Base-by-base conservation (phyloP, 1,284 basidiomycete genomes). In the Rhodotorula glutinis region DNA sequence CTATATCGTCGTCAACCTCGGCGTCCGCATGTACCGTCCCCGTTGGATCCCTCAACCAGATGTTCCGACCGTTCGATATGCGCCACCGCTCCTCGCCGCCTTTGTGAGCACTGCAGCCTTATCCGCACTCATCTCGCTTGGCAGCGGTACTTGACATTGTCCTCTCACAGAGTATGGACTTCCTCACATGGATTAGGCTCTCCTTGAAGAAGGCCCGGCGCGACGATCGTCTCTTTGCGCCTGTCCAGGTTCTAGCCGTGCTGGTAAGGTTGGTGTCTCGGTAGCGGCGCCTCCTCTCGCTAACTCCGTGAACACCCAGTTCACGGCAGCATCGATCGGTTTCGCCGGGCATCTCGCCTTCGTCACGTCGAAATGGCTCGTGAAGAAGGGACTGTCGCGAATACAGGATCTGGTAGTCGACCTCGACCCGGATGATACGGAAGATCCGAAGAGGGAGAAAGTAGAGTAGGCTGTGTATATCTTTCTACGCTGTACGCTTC, bases 91-190 rank as follows among this genome's bases (percentile, higher is more conserved):
- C 14, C 14, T 23, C 3, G 19, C 27, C 11, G 21, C 56, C 9
- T 25, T 57, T 21, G 56, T 57, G 56, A 29, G 54, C 33, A 38
- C 33, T 43, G n/a, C n/a, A n/a, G n/a, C n/a, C n/a, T n/a, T n/a
- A n/a, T n/a, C n/a, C n/a, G n/a, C n/a, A n/a, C n/a, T n/a, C n/a
- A n/a, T n/a, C n/a, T n/a, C n/a, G n/a, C n/a, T n/a, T n/a, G n/a
- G n/a, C n/a, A n/a, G n/a, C n/a, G n/a, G n/a, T n/a, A n/a, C n/a
- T n/a, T 16, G 4, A n/a, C 3, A n/a, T 25, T 51, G 49, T 11
- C 16, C 14, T 25, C 25, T 9, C 25, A 16, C 25, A 52, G 51
- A 17, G 25, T 17, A 29, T 30, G 19, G 52, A 53, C 4, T 53
- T 33, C 19, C 10, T 53, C 9, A 21, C 30, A 9, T 33, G 29